Evolutionary conservation across 2,329 filamentous ascomycete genomes (phyloP).

Genomic region (Xylaria arbuscula): DNA sequence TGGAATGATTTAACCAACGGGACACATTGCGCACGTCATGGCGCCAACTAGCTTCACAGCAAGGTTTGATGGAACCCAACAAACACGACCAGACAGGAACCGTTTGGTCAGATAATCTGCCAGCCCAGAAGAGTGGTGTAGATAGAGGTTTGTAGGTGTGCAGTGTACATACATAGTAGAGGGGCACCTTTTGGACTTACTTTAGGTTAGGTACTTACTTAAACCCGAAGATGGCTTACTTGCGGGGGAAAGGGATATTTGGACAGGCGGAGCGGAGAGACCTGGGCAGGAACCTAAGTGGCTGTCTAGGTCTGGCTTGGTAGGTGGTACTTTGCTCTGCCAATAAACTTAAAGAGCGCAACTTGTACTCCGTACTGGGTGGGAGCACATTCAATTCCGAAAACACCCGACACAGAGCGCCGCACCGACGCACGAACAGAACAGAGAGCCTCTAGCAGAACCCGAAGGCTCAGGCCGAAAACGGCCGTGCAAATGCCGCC

Average conservation of each 20-base stretch:
- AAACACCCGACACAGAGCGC: constrained; percentile 29
- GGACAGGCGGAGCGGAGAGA: constrained; percentile 39
- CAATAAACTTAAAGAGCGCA: constrained; percentile 27
- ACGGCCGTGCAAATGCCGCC: constrained; percentile 30
- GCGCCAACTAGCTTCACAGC: not conserved
- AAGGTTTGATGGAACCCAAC: constrained; percentile 2
- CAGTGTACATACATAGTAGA: constrained; percentile 9
- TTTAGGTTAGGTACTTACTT: constrained; percentile 1
- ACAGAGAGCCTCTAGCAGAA: constrained; percentile 14
- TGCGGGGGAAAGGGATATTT: constrained; percentile 29
- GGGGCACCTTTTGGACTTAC: not conserved
- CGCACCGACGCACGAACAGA: constrained; percentile 9
- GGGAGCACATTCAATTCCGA: constrained; percentile 26
- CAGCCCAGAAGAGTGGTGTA: constrained; percentile 17
- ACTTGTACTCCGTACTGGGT: not conserved
- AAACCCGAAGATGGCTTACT: constrained; percentile 34
- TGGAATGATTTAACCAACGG: not conserved
- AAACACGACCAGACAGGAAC: not conserved
- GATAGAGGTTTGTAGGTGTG: constrained; percentile 6
- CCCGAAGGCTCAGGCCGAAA: constrained; percentile 28
- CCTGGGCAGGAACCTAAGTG: not conserved
- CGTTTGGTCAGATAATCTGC: not conserved
- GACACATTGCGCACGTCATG: not conserved
- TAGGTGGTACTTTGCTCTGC: not conserved
- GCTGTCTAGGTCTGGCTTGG: not conserved